Evolutionary conservation across 1,284 basidiomycete genomes (phyloP).

Genomic region (Ganoderma lingzhi): DNA sequence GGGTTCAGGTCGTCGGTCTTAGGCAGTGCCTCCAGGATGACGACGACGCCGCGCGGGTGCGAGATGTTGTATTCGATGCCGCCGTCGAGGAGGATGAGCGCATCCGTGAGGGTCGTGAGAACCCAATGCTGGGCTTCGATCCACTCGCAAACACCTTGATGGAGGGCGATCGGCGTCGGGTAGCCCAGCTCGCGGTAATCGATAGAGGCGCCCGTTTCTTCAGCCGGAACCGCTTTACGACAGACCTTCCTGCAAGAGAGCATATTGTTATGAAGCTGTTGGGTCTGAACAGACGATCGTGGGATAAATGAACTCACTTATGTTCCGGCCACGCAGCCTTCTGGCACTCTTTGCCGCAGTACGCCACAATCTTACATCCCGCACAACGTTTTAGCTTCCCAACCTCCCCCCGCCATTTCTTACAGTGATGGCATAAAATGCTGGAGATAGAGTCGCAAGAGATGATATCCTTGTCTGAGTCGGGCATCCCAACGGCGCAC

Average conservation of each 20-base stretch:
- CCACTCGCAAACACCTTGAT: not conserved
- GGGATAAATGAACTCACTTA: not conserved
- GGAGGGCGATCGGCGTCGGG: not conserved
- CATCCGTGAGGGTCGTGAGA: not conserved
- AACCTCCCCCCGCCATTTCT: not conserved
- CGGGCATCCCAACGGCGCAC: not conserved
- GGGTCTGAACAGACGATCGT: not conserved
- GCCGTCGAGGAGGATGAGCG: slow-evolving; percentile 8
- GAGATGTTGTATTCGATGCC: slow-evolving; percentile 13
- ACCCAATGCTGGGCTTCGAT: slow-evolving; percentile 8
- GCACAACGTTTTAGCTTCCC: slow-evolving; percentile 18
- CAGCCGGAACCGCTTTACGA: not conserved
- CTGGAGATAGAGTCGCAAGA: not conserved
- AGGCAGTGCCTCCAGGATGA: not conserved
- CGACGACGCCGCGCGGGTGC: not conserved
- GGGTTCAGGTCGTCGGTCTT: not conserved
- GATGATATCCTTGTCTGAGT: not conserved
- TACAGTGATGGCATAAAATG: not conserved
- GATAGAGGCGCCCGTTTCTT: not conserved
- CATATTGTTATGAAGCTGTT: not conserved
- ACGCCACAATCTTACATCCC: slow-evolving; percentile 13
- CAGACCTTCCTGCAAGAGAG: not conserved
- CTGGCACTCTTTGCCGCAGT: slow-evolving; percentile 22
- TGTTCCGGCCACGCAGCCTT: slow-evolving; percentile 14
- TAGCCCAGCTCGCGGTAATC: not conserved